Base-by-base conservation (phyloP, 345 rosid genomes). In the Stellera chamaejasme region DNA sequence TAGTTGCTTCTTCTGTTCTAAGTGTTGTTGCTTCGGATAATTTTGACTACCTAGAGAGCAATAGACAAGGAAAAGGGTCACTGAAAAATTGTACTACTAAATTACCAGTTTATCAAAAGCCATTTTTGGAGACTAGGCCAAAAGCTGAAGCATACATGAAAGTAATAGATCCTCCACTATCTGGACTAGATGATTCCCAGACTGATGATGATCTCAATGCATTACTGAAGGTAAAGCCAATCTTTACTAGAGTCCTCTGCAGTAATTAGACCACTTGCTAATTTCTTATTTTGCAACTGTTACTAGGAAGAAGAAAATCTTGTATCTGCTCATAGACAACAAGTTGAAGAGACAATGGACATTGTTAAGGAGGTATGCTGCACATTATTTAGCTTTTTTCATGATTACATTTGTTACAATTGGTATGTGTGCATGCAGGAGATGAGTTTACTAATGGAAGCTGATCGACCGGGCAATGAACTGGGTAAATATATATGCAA, bases 391-490 rank as follows among this genome's bases (percentile, higher is more conserved):
- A 41, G 56, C 13, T n/a, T 12, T 2, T 65, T 44, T 28, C 2
- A 49, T 4, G 50, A 42, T 36, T 48, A 13, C 23, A 61, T 51
- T 56, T 15, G 13, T 42, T 48, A n/a, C 16, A n/a, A 52, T 46
- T 57, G 41, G 59, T 13, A 49, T 23, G 39, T 50, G 23, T 48
- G 36, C 9, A n/a, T 60, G 68, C 72, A 83, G 89, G 89, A 83
- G 70, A 83, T 80, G 89, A 60, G 72, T 59, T 68, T 83, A 60
- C 72, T 80, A 1, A 78, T 68, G 68, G 72, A 77, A 77, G 89
- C 74, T 44, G 82, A 83, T 61, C 81, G 77, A 71, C 85, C 81
- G 9, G 85, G 85, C 49, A 82, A 82, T 68, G 79, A 71, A 27
- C 67, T 79, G 26, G 81, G 79, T 56, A 71, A 72, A 59, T 82